Evolutionary conservation across 768 basidiomycete genomes (phyloP), one percentile per base, ranked within the genome.

Genomic region (Termitomyces sp.): DNA sequence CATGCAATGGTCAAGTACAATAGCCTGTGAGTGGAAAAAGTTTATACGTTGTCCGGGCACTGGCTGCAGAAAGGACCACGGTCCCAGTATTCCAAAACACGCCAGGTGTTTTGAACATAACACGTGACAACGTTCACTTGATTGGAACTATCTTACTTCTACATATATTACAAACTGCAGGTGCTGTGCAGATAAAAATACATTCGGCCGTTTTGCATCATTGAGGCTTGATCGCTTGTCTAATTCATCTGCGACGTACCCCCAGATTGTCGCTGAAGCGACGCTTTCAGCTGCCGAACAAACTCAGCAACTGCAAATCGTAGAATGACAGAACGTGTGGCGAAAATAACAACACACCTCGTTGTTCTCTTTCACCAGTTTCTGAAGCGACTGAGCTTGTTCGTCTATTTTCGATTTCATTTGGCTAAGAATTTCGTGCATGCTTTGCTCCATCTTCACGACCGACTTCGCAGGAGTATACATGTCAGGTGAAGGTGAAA

Each of bases 391-490:
- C 48, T 70, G 66, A 7, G 75, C 73, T 65, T 83, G 81, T 64
- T 76, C 69, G 51, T 81, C 76, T 62, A 83, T 77, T 64, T 80
- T 75, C 60, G 66, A 62, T 65, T 77, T 80, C 77, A 83, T 75
- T 58, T 75, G 71, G 53, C 67, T 71, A 32, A 83, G 72, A 60
- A 76, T 70, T 26, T 71, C 56, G 24, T 61, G 60, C 38, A 65
- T 58, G 32, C 48, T 60, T 28, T 47, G 57, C 28, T 63, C 62
- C 68, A 42, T 3, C 52, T 58, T 58, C 30, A 52, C 64, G 52
- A 18, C 45, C 35, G 61, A 49, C 58, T 46, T 44, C 44, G 20
- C 52, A 48, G 60, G 33, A 49, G 42, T 51, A 62, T 69, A 52
- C 36, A 24, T 24, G n/a, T 58, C 57, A n/a, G 52, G 45, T 7